Evolutionary conservation across 768 basidiomycete genomes (phyloP), one percentile per base, ranked within the genome.

Genomic region (Lactarius quietus): DNA sequence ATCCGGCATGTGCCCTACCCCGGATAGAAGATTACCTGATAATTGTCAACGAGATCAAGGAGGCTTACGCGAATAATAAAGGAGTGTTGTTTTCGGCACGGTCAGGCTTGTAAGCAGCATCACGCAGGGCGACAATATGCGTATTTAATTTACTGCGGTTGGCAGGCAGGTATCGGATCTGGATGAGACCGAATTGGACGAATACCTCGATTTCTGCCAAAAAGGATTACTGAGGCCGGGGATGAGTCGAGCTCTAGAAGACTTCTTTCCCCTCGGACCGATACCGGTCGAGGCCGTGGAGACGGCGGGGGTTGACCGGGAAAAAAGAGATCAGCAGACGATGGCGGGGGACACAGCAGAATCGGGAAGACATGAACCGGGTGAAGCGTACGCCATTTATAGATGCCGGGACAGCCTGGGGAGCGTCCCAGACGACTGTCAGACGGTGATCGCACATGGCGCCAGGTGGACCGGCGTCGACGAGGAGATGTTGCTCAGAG

Each of bases 391-490:
- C 76, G 77, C 77, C 57, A 83, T 93, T 56, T 92, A 86, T 77
- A 79, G 85, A 38, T 77, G 81, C n/a, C 78, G 79, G n/a, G 94
- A 94, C 69, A 77, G 84, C 58, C 76, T 84, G 31, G 92, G 92
- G 38, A 76, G 76, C 6, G 64, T 90, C 33, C 79, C 84, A 3
- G 76, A 71, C 6, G 84, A 84, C 55, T 84, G 84, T 66, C 78
- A 77, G 36, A 59, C 73, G 45, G 79, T 94, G 10, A 62, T 92
- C 0, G 72, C 73, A 26, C 79, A 81, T 23, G 87, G 80, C 0
- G 84, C 83, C 7, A 61, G 72, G 48, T 85, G 87, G 79, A 74
- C 81, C 1, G 88, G 90, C 1, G 82, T 88, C 6, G 74, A 76
- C 1, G 75, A 74, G 26, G 82, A 83, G 59, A 81, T 84, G 65